Conservation (phyloP, 2,329 filamentous ascomycete genomes). For the Ambrosiella beaveri region DNA sequence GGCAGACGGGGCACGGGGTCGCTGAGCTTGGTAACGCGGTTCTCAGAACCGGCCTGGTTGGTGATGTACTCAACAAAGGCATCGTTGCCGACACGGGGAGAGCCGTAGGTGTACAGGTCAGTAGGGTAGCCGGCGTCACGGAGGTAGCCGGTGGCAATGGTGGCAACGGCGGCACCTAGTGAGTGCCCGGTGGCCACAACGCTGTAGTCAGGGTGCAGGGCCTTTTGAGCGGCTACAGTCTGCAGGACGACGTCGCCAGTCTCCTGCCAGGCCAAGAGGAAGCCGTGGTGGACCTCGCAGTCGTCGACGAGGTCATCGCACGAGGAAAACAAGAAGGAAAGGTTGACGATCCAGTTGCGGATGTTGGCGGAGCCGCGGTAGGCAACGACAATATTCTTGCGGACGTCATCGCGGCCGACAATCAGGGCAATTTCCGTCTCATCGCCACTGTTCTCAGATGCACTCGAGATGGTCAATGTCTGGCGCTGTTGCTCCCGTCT, state of each 20-base stretch:
- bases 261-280: constrained; percentile 41
- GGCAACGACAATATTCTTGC: constrained; percentile 38
- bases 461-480: constrained; percentile 15
- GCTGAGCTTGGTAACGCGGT: constrained; percentile 47
- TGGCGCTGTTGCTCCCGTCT: not conserved
- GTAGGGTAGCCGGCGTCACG: constrained; percentile 28
- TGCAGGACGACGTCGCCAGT: constrained; percentile 25
- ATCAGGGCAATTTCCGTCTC: constrained; percentile 32
- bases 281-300: constrained; percentile 41
- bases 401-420: constrained; percentile 31
- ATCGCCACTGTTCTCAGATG: constrained; percentile 20
- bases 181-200: constrained; percentile 50
- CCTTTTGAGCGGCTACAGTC: constrained; percentile 27
- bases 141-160: constrained; percentile 39
- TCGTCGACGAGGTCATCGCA: constrained; percentile 21
- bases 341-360: constrained; percentile 44
- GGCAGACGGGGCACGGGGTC: constrained; percentile 56
- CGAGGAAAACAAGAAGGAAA: constrained; percentile 23
- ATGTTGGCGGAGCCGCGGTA: constrained; percentile 41
- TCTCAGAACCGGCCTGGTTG: constrained; percentile 33
- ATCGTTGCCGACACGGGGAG: constrained; percentile 45
- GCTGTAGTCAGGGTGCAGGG: constrained; percentile 31
- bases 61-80: constrained; percentile 37
- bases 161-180: constrained; percentile 48
- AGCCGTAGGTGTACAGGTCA: constrained; percentile 46